Evolutionary conservation across 2,329 filamentous ascomycete genomes (phyloP).

Genomic region (Escovopsis sp.): DNA sequence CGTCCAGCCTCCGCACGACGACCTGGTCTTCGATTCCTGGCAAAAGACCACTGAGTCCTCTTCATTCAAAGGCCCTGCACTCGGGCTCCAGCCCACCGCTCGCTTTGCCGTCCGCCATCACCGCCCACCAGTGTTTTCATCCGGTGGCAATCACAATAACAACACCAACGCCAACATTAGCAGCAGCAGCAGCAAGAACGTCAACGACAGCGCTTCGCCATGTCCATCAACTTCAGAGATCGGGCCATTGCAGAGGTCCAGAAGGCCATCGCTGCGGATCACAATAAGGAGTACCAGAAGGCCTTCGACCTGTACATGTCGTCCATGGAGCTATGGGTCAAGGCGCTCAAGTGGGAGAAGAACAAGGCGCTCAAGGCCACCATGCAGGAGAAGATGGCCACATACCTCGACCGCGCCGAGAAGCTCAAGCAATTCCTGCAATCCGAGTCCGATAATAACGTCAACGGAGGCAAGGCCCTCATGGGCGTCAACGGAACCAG

Average conservation of each 20-base stretch:
- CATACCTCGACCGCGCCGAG: conserved; percentile 98
- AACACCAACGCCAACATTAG: too few relatives aligned
- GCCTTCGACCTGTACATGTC: conserved; percentile 95
- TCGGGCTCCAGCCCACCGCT: neutral
- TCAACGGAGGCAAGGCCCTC: conserved; percentile 41
- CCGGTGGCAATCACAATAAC: neutral
- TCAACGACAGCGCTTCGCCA: conserved; percentile 25
- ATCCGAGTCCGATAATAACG: conserved; percentile 57
- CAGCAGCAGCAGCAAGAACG: conserved; percentile 1
- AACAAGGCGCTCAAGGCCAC: conserved; percentile 94
- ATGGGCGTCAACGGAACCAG: conserved; percentile 60
- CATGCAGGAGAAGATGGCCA: conserved; percentile 85
- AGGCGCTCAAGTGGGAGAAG: conserved; percentile 99
- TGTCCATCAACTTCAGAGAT: conserved; percentile 95
- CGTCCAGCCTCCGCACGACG: neutral
- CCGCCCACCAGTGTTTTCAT: neutral
- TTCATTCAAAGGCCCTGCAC: neutral
- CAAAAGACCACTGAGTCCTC: neutral
- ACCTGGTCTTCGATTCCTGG: neutral
- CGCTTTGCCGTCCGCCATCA: conserved; percentile 1
- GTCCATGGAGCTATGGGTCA: conserved; percentile 94
- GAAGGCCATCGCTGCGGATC: conserved; percentile 94
- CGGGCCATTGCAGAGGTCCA: conserved; percentile 94
- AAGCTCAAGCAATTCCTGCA: conserved; percentile 91
- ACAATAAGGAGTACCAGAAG: conserved; percentile 89